These are phyloP conservation scores for Geranomyces variabilis DNA, from an alignment of 192 early-diverging fungal genomes.

Conservation along the genomic window DNA sequence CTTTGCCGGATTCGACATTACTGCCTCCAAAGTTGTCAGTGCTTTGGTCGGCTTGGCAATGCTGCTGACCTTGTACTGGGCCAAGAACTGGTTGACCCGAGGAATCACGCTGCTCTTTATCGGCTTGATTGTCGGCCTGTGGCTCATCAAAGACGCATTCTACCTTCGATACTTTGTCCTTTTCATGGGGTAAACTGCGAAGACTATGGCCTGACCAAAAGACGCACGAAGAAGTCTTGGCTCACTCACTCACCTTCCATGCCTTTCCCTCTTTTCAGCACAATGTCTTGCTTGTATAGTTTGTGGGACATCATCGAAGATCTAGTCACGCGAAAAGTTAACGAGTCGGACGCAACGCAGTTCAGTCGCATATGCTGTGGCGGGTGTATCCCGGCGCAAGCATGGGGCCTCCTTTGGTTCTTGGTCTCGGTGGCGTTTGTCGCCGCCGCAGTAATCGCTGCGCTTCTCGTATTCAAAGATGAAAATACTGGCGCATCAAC, in stretches of 20 bases:
- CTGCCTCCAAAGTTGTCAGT: slow-evolving; percentile 84
- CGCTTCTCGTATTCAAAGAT: slow-evolving; percentile 80
- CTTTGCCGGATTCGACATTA: slow-evolving; percentile 87
- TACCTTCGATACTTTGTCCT: slow-evolving; percentile 90
- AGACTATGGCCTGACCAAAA: too few relatives aligned
- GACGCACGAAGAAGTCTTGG: too few relatives aligned
- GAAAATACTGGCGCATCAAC: slow-evolving; percentile 24
- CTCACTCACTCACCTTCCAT: background rate
- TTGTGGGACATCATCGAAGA: slow-evolving; percentile 97
- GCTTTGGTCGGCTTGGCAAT: slow-evolving; percentile 84
- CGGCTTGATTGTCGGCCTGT: slow-evolving; percentile 77
- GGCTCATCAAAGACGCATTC: slow-evolving; percentile 76
- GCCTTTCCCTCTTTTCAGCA: slow-evolving; percentile 49
- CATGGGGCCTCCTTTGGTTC: slow-evolving; percentile 87
- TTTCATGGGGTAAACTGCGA: slow-evolving; percentile 76
- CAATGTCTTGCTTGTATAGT: slow-evolving; percentile 91
- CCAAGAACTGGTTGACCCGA: slow-evolving; percentile 85
- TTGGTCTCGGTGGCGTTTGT: slow-evolving; percentile 83
- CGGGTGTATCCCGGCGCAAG: slow-evolving; percentile 74
- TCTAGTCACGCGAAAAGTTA: slow-evolving; percentile 85
- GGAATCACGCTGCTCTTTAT: slow-evolving; percentile 81
- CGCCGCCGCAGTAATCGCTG: slow-evolving; percentile 74
- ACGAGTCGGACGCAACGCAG: slow-evolving; percentile 90
- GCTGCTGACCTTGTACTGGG: slow-evolving; percentile 84
- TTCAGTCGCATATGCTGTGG: slow-evolving; percentile 62